A percentile compares a stretch with the other conserved stretches of the same genome.
These are phyloP conservation scores for Naganishia vaughanmartiniae DNA, from an alignment of 768 basidiomycete genomes.

Conservation along the genomic window DNA sequence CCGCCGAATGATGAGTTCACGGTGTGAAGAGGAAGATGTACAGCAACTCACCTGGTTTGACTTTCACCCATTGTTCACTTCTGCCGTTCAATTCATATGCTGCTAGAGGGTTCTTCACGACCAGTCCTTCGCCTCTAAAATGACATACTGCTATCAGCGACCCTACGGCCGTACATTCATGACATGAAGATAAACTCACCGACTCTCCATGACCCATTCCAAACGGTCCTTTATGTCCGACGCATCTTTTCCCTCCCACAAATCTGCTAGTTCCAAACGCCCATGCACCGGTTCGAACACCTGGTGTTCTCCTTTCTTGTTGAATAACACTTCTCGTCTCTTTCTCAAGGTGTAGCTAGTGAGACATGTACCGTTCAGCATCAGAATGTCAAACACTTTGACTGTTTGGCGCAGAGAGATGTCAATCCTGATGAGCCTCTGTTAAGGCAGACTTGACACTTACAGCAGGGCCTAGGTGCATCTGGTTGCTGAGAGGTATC, in stretches of 20 bases:
- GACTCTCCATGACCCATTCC: slow-evolving; percentile 75
- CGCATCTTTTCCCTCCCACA: slow-evolving; percentile 71
- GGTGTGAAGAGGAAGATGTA: not conserved
- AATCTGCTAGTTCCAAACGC: slow-evolving; percentile 72
- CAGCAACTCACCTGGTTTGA: slow-evolving; percentile 52
- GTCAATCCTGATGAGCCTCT: not conserved
- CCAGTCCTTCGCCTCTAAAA: slow-evolving; percentile 80
- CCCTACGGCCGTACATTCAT: not conserved
- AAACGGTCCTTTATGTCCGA: slow-evolving; percentile 77
- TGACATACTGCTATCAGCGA: not conserved
- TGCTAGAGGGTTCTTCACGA: slow-evolving; percentile 79
- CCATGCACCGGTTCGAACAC: slow-evolving; percentile 70
- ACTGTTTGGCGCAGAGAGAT: slow-evolving; percentile 57
- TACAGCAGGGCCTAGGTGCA: slow-evolving; percentile 86
- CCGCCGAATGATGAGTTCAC: not conserved
- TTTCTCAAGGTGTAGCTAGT: slow-evolving; percentile 75
- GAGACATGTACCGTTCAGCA: slow-evolving; percentile 68
- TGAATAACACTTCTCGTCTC: slow-evolving; percentile 56
- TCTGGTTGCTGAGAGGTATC: slow-evolving; percentile 62
- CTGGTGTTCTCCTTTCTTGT: not conserved
- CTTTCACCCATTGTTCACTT: slow-evolving; percentile 91
- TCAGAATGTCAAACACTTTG: slow-evolving; percentile 93
- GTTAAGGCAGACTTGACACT: slow-evolving; percentile 45
- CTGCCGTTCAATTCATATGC: slow-evolving; percentile 82
- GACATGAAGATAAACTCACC: slow-evolving; percentile 42